Base-by-base conservation (phyloP, 2,329 filamentous ascomycete species). In the Calonectria pteridis region DNA sequence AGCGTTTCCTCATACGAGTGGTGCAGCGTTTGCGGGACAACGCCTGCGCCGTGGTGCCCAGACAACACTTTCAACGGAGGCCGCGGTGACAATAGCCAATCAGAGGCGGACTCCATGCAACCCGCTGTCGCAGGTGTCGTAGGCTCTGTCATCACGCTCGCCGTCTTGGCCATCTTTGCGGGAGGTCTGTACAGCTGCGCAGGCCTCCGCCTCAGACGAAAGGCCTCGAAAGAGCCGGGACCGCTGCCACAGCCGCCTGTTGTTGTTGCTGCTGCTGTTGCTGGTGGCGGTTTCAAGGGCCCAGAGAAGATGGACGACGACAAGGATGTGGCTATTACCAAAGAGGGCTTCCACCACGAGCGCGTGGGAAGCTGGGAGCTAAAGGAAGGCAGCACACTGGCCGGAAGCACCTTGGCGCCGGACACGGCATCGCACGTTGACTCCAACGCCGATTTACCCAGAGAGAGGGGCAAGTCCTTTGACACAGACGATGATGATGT, bases 351-450 rank as follows among this genome's bases (percentile, higher is more conserved):
- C 6, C 82, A 83, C 4, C 86, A 89, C 40, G 87, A 87, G 75
- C 84, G 88, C 9, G 79, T 86, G 18, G 88, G 87, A 1, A 89
- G 88, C 78, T 89, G 88, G 88, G 88, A 90, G 76, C 80, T 90
- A 66, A 81, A 80, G 20, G 73, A 73, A 1, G 76, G 73, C 6
- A 79, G 46, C 20, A 59, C 64, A 4, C 16, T 76, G 20, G 73
- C 72, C 2, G 76, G 73, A 10, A 79, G 46, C 20, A 59, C 64
- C 6, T 14, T 76, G 2, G 70, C 76, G 20, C 67, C 66, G 9
- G 55, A 58, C 3, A 75, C 75, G 20, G 73, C 58, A 31, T 80
- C 68, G 49, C 79, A 71, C 20, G 81, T 76, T 23, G 77, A 79
- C 43, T 46, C 43, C 29, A 81, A 80, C 3, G 77, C 78, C 26